phyloP scores from a whole-genome alignment of 164 flowering plant species.

The Dillenia turbinata region DNA sequence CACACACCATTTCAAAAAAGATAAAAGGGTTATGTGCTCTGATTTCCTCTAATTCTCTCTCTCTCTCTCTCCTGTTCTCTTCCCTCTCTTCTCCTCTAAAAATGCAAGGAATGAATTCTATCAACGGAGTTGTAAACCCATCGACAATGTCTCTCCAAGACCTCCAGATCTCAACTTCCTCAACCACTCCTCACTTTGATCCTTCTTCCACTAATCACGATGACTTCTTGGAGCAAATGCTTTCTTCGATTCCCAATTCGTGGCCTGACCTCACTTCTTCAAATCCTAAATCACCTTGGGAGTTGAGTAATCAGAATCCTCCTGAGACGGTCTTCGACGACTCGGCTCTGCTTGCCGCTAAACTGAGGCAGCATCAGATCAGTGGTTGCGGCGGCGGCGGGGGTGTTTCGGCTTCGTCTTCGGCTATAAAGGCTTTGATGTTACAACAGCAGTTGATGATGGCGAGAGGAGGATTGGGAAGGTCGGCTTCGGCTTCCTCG shows the following conservation, averaged over 20 bases:
- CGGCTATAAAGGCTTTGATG: constrained; percentile 28
- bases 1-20: neutral
- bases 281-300: constrained; percentile 35
- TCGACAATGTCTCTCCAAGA: constrained; percentile 39
- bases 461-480: constrained; percentile 24
- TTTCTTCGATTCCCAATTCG: constrained; percentile 43
- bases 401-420: constrained; percentile 4
- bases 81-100: neutral
- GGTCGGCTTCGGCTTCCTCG: constrained; percentile 15
- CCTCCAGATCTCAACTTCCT: constrained; percentile 27
- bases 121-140: constrained; percentile 24
- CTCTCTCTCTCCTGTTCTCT: neutral
- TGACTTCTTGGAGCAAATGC: constrained; percentile 84
- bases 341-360: constrained; percentile 47
- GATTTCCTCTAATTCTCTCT: neutral
- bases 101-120: constrained; percentile 25
- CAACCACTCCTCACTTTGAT: constrained; percentile 24
- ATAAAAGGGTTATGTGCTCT: neutral
- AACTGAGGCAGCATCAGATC: constrained; percentile 72
- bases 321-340: constrained; percentile 29
- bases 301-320: constrained; percentile 22
- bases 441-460: constrained; percentile 48
- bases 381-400: constrained; percentile 17
- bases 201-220: constrained; percentile 36
- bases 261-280: constrained; percentile 30